A percentile compares a stretch with the other conserved stretches of the same genome.
phyloP scores from a whole-genome alignment of 345 rosid species.

The Gossypium rotundifolium region DNA sequence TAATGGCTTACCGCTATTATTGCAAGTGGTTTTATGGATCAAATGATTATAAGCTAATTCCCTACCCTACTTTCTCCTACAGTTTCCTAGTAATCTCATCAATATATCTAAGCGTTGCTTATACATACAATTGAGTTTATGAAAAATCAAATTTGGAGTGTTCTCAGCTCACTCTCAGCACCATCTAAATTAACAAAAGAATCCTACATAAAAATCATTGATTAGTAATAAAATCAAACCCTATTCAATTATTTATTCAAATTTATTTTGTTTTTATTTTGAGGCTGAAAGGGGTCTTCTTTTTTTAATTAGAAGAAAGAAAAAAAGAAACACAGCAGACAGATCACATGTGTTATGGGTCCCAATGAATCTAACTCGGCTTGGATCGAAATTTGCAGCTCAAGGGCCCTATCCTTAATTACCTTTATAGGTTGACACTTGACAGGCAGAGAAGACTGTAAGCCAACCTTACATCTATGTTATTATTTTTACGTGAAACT shows the following conservation, averaged over 20 bases:
- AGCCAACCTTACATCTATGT: no score
- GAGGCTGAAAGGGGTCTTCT: not conserved
- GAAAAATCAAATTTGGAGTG: not conserved
- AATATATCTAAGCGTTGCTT: no score
- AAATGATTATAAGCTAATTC: not conserved
- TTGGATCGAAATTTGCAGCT: not conserved
- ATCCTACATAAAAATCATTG: no score
- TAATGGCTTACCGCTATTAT: not conserved
- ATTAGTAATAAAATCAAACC: not conserved
- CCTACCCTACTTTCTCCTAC: not conserved
- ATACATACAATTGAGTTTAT: not conserved
- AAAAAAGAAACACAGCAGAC: not conserved
- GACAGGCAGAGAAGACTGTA: no score
- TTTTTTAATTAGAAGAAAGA: no score
- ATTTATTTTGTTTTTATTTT: not conserved
- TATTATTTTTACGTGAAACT: no score
- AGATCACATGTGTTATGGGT: not conserved
- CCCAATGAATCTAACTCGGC: not conserved
- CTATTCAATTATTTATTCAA: not conserved
- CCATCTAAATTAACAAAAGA: not conserved
- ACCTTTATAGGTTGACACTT: not conserved
- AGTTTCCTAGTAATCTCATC: no score
- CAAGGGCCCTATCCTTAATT: not conserved
- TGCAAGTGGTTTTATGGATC: not conserved
- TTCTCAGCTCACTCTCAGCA: not conserved